Percentiles rank a stretch among this genome's conserved stretches.
Evolutionary conservation across 75 land plant genomes (phyloP).

Genomic region (Pinus tabuliformis): DNA sequence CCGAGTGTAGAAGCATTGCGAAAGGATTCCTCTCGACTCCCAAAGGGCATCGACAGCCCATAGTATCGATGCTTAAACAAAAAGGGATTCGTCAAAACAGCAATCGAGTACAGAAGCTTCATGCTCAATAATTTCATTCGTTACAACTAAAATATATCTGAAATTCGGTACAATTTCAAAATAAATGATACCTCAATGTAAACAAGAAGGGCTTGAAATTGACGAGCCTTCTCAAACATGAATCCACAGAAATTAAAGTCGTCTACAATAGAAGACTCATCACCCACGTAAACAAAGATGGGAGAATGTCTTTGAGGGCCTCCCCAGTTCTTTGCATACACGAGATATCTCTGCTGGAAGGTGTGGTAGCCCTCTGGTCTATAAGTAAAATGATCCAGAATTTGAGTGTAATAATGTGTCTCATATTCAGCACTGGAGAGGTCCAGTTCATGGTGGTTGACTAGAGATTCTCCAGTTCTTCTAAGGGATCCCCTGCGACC

Average conservation of each 20-base stretch:
- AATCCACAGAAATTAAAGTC: constrained; percentile 29
- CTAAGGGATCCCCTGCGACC: too few species aligned
- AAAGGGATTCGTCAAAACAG: not conserved
- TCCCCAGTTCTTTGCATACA: constrained; percentile 41
- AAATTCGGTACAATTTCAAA: too few species aligned
- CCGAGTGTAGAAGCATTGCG: constrained; percentile 19
- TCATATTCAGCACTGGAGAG: not conserved
- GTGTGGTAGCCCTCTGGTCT: constrained; percentile 23
- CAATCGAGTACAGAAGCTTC: too few species aligned
- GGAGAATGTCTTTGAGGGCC: constrained; percentile 36
- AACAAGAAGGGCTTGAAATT: constrained; percentile 47
- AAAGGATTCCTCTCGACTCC: constrained; percentile 5
- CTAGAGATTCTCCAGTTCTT: too few species aligned
- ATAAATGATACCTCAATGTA: constrained; percentile 10
- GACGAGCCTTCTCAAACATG: constrained; percentile 37
- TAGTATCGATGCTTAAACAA: constrained; percentile 40
- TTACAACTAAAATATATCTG: too few species aligned
- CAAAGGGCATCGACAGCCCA: constrained; percentile 36
- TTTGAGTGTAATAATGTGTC: constrained; percentile 26
- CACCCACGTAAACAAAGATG: constrained; percentile 57
- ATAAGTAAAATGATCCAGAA: constrained; percentile 64
- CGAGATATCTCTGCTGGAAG: constrained; percentile 55
- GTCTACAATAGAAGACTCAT: constrained; percentile 27
- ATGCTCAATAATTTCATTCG: not conserved
- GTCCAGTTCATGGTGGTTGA: too few species aligned